phyloP scores from a whole-genome alignment of 495 filamentous ascomycete species.

The Friedmanniomyces simplex region DNA sequence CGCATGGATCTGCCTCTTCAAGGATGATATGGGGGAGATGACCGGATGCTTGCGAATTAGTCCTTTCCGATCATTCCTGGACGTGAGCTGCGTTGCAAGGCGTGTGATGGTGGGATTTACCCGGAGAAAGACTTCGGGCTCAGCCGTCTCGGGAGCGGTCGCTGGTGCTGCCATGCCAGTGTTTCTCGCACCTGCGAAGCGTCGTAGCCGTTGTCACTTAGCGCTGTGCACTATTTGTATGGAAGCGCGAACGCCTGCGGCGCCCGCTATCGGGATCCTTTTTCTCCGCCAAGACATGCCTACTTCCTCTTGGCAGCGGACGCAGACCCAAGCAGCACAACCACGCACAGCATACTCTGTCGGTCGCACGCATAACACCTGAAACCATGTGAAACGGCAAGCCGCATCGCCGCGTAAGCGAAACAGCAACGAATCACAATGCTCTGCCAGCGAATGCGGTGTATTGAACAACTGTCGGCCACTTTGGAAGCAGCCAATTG shows the following conservation, averaged over 20 bases:
- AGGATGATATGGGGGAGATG: not conserved
- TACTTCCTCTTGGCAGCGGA: not conserved
- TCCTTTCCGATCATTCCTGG: not conserved
- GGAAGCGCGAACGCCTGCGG: not conserved
- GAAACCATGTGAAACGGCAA: too few relatives aligned
- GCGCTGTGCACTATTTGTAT: not conserved
- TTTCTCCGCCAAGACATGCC: not conserved
- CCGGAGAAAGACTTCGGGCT: not conserved
- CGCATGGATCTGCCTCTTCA: not conserved
- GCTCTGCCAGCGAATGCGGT: too few relatives aligned
- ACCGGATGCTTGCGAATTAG: not conserved
- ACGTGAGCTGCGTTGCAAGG: not conserved
- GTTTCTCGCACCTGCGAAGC: not conserved
- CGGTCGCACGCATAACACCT: too few relatives aligned
- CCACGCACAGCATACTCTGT: not conserved
- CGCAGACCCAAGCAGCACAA: too few relatives aligned
- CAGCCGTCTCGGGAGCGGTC: not conserved
- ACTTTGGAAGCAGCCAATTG: too few relatives aligned
- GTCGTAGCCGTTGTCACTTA: constrained; percentile 1
- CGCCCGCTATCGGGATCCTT: not conserved
- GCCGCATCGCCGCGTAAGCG: too few relatives aligned
- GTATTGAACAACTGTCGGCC: too few relatives aligned
- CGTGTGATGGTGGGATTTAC: not conserved
- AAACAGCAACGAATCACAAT: too few relatives aligned
- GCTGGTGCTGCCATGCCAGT: not conserved